phyloP scores from a whole-genome alignment of 2,329 filamentous ascomycete genomes.

The Plenodomus tracheiphilus region DNA sequence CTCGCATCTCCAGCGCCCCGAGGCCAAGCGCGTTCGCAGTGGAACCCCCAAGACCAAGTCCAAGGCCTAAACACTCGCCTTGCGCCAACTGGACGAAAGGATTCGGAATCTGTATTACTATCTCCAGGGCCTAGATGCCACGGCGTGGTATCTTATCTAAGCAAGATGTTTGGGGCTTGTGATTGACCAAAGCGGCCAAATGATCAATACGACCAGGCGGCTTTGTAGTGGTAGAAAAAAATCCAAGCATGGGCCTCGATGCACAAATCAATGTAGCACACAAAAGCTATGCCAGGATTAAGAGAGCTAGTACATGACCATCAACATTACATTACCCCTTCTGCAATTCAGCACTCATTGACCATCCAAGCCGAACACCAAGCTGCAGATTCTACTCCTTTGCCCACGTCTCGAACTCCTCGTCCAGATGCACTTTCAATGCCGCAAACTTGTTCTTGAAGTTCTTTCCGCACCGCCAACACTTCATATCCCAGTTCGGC shows the following conservation, averaged over 20 bases:
- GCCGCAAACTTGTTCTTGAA: constrained; percentile 75
- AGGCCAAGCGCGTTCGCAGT: constrained; percentile 64
- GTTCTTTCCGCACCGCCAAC: constrained; percentile 79
- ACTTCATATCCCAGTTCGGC: constrained; percentile 67
- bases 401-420: constrained; percentile 78
- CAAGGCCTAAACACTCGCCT: constrained; percentile 26
- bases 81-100: not conserved
- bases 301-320: too few relatives aligned
- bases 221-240: too few relatives aligned
- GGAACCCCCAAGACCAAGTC: constrained; percentile 46
- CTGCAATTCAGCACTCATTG: too few relatives aligned
- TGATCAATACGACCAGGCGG: too few relatives aligned
- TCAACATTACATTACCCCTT: too few relatives aligned
- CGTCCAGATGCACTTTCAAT: constrained; percentile 74
- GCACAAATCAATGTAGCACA: too few relatives aligned
- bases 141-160: too few relatives aligned
- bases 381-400: constrained; percentile 22
- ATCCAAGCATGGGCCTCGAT: too few relatives aligned
- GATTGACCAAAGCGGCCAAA: too few relatives aligned
- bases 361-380: too few relatives aligned
- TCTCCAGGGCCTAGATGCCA: not conserved
- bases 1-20: constrained; percentile 84
- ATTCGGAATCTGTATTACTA: not conserved
- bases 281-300: too few relatives aligned
- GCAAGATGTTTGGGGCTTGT: too few relatives aligned